phyloP scores from a whole-genome alignment of 2,329 filamentous ascomycete species.

The Paraconiothyrium brasiliense region DNA sequence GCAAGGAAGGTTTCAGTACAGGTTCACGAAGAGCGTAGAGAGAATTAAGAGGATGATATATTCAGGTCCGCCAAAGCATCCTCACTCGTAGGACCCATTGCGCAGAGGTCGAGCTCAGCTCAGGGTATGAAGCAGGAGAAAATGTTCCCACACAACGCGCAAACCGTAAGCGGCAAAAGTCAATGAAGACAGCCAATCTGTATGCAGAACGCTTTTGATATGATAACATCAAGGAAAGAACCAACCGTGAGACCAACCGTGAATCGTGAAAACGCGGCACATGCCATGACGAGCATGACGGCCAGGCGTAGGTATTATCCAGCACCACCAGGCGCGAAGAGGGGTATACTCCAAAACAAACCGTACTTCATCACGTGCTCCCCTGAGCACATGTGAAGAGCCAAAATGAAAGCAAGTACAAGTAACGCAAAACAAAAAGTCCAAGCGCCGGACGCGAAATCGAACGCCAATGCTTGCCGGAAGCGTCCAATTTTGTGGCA shows the following conservation, averaged over 20 bases:
- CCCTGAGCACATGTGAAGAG: slow-evolving; percentile 21
- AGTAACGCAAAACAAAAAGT: slow-evolving; percentile 2
- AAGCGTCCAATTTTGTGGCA: slow-evolving; percentile 20
- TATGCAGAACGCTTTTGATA: slow-evolving; percentile 17
- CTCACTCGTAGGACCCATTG: slow-evolving; percentile 11
- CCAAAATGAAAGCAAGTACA: slow-evolving; percentile 13
- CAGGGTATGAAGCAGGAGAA: slow-evolving; percentile 1
- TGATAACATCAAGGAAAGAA: slow-evolving; percentile 14
- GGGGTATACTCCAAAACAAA: slow-evolving; percentile 23
- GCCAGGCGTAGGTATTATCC: slow-evolving; percentile 17
- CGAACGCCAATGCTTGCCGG: slow-evolving; percentile 20
- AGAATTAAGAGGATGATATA: slow-evolving; percentile 10
- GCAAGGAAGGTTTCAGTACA: background rate
- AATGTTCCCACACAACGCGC: background rate
- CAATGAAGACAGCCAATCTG: slow-evolving; percentile 15
- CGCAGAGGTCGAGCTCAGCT: background rate
- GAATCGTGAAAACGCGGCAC: slow-evolving; percentile 12
- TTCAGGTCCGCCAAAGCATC: slow-evolving; percentile 21
- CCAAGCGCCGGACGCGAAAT: slow-evolving; percentile 12
- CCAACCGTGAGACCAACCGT: slow-evolving; percentile 14
- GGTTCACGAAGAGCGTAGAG: background rate
- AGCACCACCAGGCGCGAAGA: slow-evolving; percentile 15
- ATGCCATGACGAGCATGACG: slow-evolving; percentile 12
- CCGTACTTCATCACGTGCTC: slow-evolving; percentile 22
- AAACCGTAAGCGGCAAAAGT: slow-evolving; percentile 4